Evolutionary conservation across 129 eudicot genomes (phyloP).

Genomic region (Sambucus nigra): DNA sequence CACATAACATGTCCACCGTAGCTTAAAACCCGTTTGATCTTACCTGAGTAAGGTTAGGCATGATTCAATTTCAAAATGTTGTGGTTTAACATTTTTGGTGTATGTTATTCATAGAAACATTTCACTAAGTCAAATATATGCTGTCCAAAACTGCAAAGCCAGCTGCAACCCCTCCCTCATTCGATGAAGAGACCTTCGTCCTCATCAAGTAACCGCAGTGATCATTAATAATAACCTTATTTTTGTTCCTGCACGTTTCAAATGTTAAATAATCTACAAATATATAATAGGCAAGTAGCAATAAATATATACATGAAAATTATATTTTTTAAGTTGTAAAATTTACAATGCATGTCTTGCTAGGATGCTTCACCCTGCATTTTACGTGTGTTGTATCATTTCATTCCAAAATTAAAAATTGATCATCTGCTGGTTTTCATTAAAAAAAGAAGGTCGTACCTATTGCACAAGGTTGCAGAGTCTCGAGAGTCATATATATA

Average conservation of each 20-base stretch:
- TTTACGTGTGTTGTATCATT: too few relatives aligned
- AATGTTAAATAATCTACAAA: too few relatives aligned
- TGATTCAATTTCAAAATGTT: not conserved
- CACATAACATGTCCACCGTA: not conserved
- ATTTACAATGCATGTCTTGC: not conserved
- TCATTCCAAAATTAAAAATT: too few relatives aligned
- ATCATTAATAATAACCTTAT: conserved; percentile 41
- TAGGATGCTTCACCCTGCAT: not conserved
- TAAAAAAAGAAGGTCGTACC: too few relatives aligned
- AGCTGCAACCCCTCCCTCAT: conserved; percentile 96
- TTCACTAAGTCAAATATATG: conserved; percentile 49
- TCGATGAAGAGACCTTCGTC: conserved; percentile 86
- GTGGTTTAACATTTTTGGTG: not conserved
- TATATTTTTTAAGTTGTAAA: not conserved
- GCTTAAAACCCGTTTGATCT: not conserved
- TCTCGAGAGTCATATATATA: too few relatives aligned
- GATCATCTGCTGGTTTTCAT: too few relatives aligned
- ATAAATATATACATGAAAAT: too few relatives aligned
- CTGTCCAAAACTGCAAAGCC: conserved; percentile 97
- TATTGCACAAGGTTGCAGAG: too few relatives aligned
- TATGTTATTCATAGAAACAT: not conserved
- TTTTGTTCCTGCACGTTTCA: conserved; percentile 48
- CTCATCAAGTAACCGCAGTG: conserved; percentile 86
- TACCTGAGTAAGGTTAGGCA: not conserved
- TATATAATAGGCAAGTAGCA: too few relatives aligned